Evolutionary conservation across 164 flowering plant genomes (phyloP).

Genomic region (Dillenia turbinata): DNA sequence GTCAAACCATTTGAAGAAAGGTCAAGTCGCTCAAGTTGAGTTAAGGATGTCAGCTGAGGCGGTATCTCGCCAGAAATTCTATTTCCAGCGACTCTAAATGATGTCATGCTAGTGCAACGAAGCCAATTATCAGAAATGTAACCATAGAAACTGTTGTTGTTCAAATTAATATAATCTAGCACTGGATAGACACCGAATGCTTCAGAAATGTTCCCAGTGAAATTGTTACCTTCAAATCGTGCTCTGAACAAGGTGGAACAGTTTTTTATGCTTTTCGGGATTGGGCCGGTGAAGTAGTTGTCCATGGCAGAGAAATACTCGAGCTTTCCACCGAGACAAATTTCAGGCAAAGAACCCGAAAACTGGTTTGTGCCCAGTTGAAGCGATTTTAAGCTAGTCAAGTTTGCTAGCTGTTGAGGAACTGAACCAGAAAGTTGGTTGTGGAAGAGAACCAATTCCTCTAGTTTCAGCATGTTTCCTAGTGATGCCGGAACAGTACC

Average conservation of each 20-base stretch:
- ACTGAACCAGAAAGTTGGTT: background rate
- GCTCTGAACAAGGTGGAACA: conserved; percentile 6
- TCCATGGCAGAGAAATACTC: background rate
- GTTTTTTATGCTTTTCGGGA: conserved; percentile 8
- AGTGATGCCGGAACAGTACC: too few relatives aligned
- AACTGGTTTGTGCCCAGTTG: background rate
- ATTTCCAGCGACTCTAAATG: background rate
- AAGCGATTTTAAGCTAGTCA: background rate
- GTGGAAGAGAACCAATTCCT: too few relatives aligned
- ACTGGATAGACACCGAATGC: conserved; percentile 10
- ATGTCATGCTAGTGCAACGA: background rate
- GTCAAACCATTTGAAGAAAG: conserved; percentile 8
- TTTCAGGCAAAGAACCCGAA: conserved; percentile 13
- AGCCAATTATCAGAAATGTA: conserved; percentile 6
- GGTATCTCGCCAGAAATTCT: conserved; percentile 3
- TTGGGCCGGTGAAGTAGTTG: conserved; percentile 2
- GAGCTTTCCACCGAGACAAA: conserved; percentile 1
- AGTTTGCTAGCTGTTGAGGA: background rate
- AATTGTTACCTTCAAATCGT: conserved; percentile 5
- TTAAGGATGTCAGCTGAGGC: background rate
- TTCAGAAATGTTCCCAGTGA: conserved; percentile 11
- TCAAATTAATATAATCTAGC: background rate
- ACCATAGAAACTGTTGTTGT: conserved; percentile 6
- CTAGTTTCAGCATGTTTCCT: too few relatives aligned
- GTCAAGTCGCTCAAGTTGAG: background rate